Conservation (phyloP, 805 yeast species). For the Metschnikowia chrysomelidarum region DNA sequence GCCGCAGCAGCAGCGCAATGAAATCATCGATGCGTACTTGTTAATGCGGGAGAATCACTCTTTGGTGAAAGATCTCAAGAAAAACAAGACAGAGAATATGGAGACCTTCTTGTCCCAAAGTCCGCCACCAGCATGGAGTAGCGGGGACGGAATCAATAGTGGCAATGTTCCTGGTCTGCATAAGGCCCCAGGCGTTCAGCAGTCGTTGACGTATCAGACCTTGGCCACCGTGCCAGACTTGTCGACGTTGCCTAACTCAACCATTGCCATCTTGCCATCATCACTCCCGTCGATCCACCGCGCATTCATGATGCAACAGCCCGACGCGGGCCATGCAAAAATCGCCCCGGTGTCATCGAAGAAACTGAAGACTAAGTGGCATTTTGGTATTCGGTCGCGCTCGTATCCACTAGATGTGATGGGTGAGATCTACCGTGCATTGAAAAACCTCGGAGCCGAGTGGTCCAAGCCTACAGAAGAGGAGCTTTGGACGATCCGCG, state of each 20-base stretch:
- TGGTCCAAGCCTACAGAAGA: slow-evolving; percentile 96
- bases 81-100: slow-evolving; percentile 47
- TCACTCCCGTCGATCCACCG: slow-evolving; percentile 93
- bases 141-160: slow-evolving; percentile 10
- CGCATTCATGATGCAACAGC: slow-evolving; percentile 76
- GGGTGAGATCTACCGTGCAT: slow-evolving; percentile 96
- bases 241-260: slow-evolving; percentile 61
- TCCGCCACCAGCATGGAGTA: slow-evolving; percentile 52
- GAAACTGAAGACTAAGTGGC: slow-evolving; percentile 95
- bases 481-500: slow-evolving; percentile 93
- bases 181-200: slow-evolving; percentile 43
- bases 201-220: slow-evolving; percentile 46
- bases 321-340: slow-evolving; percentile 24
- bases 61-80: slow-evolving; percentile 64
- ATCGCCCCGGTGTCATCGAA: slow-evolving; percentile 62
- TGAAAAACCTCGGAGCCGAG: slow-evolving; percentile 92
- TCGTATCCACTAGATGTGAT: slow-evolving; percentile 96
- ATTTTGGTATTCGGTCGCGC: slow-evolving; percentile 93
- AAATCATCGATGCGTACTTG: slow-evolving; percentile 82
- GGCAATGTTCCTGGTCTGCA: slow-evolving; percentile 23
- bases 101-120: slow-evolving; percentile 60
- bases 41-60: slow-evolving; percentile 76
- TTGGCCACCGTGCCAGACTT: slow-evolving; percentile 47
- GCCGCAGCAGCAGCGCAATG: slow-evolving; percentile 48
- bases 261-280: slow-evolving; percentile 90